Evolutionary conservation across 352 stramenopile genomes (phyloP).

Genomic region (Phytophthora rubi): DNA sequence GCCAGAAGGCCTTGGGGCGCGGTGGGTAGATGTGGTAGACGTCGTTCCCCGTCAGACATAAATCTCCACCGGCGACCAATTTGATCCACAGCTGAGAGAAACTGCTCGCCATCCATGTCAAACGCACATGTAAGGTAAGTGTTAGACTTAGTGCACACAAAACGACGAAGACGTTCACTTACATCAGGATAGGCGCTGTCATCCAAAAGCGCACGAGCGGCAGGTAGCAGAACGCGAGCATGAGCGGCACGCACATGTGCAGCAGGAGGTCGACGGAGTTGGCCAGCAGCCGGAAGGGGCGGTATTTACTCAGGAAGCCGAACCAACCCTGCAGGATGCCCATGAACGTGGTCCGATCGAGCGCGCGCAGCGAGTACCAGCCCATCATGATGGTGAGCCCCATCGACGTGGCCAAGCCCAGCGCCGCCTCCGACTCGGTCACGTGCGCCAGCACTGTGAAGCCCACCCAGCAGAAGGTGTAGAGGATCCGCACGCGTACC

Average conservation of each 20-base stretch:
- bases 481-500: conserved; percentile 47
- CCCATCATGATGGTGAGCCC: conserved; percentile 64
- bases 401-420: conserved; percentile 52
- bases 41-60: conserved; percentile 41
- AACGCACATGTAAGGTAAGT: no score
- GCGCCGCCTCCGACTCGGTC: conserved; percentile 37
- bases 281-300: conserved; percentile 38
- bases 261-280: conserved; percentile 50
- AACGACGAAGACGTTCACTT: neutral
- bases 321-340: conserved; percentile 59
- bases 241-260: conserved; percentile 52
- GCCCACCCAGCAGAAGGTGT: conserved; percentile 52
- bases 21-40: conserved; percentile 49
- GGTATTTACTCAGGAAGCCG: conserved; percentile 48
- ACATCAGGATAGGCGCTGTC: conserved; percentile 42
- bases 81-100: conserved; percentile 58
- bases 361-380: conserved; percentile 54
- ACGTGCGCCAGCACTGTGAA: conserved; percentile 49
- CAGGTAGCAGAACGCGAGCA: conserved; percentile 52
- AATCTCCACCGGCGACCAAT: conserved; percentile 45
- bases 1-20: conserved; percentile 54
- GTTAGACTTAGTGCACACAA: no score
- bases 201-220: conserved; percentile 56
- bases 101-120: conserved; percentile 14
- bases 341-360: conserved; percentile 54